Base-by-base conservation (phyloP, 2,329 filamentous ascomycete species). In the Tolypocladium album region DNA sequence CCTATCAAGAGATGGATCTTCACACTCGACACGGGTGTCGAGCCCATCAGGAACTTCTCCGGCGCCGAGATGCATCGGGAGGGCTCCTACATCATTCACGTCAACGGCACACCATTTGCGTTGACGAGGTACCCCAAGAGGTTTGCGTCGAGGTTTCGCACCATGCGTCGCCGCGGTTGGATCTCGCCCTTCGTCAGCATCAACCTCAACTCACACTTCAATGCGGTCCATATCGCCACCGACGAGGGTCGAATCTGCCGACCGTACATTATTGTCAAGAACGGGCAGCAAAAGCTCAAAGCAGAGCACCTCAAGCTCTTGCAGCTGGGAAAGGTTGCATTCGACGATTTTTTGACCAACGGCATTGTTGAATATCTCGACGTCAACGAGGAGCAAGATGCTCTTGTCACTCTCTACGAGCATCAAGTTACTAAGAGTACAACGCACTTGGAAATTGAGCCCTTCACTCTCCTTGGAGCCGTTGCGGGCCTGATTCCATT, bases 321-420 rank as follows among this genome's bases (percentile, higher is more conserved):
- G 36, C 89, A 94, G 60, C 87, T 88, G 64, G 92, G 92, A 15
- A 89, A 86, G 40, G 88, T 90, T 74, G 87, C 89, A 17, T 99
- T 99, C 70, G 94, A 99, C 66, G 93, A 97, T 71, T 97, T 97
- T 69, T 77, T 99, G 39, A 90, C 87, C 36, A 85, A 89, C 62
- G 95, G 94, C 0, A 81, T 99, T 11, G 90, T 99, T 9, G 95
- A 99, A 71, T 99, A 99, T 68, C 83, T 99, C 24, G 94, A 99
- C 69, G 92, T 96, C 66, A 99, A 99, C 74, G 95, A 99, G 74
- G 94, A 99, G 75, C 96, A 99, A 69, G 94, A 99, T 68, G 89
- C 92, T 0, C 88, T 96, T 59, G 95, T 99, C 65, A 90, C 93
- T 4, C 84, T 97, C 22, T 92, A 92, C 68, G 93, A 97, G 70